Percentiles rank a stretch among this genome's conserved stretches.
These are phyloP conservation scores for Boletus fagicola DNA, from an alignment of 768 basidiomycete genomes.

Conservation along the genomic window DNA sequence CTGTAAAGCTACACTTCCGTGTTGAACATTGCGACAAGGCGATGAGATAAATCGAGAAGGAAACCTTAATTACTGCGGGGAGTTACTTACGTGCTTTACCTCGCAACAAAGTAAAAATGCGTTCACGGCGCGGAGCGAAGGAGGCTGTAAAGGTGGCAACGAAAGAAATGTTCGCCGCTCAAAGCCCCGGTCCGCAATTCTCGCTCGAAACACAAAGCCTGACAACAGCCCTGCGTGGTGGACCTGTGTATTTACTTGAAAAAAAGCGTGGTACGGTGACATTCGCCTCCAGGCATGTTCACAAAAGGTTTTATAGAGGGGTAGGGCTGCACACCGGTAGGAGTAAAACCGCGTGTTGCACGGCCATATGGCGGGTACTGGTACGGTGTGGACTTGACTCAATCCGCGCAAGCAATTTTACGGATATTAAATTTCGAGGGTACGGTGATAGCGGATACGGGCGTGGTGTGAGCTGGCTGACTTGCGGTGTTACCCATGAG, in stretches of 20 bases:
- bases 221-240: background rate
- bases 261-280: background rate
- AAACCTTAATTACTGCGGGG: constrained; percentile 9
- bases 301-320: background rate
- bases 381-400: background rate
- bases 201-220: constrained; percentile 13
- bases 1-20: background rate
- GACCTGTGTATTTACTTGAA: background rate
- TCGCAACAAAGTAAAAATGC: constrained; percentile 17
- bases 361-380: background rate
- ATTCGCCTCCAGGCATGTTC: background rate
- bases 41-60: constrained; percentile 16
- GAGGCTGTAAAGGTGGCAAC: constrained; percentile 18
- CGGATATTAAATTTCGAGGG: background rate
- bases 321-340: background rate
- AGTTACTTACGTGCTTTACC: constrained; percentile 28
- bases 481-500: background rate
- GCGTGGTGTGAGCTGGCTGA: background rate
- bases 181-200: constrained; percentile 24
- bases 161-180: constrained; percentile 21
- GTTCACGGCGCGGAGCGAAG: constrained; percentile 18
- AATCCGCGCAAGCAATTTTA: background rate
- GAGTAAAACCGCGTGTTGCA: background rate
- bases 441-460: background rate
- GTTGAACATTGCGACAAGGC: constrained; percentile 3